Base-by-base conservation (phyloP, 139 green algal species). In the Picochlorum sp. region DNA sequence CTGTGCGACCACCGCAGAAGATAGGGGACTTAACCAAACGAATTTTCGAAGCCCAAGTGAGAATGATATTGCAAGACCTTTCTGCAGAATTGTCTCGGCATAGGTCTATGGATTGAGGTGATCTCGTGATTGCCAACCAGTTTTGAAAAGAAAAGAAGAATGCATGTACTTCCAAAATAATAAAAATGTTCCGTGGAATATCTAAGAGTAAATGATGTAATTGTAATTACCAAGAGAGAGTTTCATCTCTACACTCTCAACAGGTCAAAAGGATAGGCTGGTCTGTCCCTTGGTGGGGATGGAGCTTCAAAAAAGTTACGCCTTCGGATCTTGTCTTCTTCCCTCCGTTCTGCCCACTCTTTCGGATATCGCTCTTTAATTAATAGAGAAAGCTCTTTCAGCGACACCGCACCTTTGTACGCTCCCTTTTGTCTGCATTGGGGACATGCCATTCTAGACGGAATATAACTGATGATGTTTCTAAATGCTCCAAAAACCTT, bases 361-460 rank as follows among this genome's bases (percentile, higher is more conserved):
- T 62, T 8, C 1, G 69, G 58, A 51, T 65, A 70, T 62, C 63
- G 57, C 45, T 15, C 7, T 7, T 55, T 57, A 30, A 76, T 66
- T 28, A 78, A 62, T 13, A 34, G 13, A 13, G 28, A 50, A 23
- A 75, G 45, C 23, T 71, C 49, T 16, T 57, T 56, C 50, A 78
- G 61, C 10, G 54, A 23, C 13, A 74, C 21, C 2, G 73, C 68
- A 13, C 23, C 41, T 4, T 45, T 28, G 45, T 58, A 79, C 11
- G 72, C 69, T 51, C 31, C 49, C 15, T 45, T 41, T 47, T 67
- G 64, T 21, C 73, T 62, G 63, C 73, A 79, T 63, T 78, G 56
- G 7, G 73, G 73, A 62, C 73, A 79, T 30, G 69, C 37, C 1
- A 26, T 34, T 4, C 45, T 7, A 15, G 41, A 3, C 2, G 38